Conservation (phyloP, 768 basidiomycete genomes). For the Trametes cingulata region DNA sequence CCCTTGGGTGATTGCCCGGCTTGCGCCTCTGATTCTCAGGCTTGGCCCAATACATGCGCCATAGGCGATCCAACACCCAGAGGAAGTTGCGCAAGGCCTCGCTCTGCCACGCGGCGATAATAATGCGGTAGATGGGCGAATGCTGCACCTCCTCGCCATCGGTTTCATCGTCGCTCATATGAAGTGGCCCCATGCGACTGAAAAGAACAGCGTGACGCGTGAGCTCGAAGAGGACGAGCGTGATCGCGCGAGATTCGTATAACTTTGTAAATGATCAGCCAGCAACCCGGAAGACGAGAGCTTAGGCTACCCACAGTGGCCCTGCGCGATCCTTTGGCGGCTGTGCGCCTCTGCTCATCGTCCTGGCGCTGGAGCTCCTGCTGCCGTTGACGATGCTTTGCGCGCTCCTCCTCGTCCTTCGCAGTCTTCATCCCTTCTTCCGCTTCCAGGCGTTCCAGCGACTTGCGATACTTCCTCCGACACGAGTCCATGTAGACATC, state of each 20-base stretch:
- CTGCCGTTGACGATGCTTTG: too few relatives aligned
- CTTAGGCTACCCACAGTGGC: too few relatives aligned
- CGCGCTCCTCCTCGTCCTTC: background rate
- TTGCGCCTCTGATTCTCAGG: background rate
- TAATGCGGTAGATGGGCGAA: background rate
- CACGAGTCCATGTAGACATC: background rate
- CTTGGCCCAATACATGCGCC: background rate
- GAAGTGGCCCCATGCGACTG: background rate
- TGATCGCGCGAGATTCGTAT: background rate
- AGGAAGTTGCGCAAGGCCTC: background rate
- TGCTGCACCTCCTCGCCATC: background rate
- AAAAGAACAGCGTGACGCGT: background rate
- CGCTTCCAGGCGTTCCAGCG: background rate
- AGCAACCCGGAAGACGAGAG: background rate
- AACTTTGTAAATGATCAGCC: too few relatives aligned
- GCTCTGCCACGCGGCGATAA: conserved; percentile 4
- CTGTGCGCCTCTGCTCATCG: too few relatives aligned
- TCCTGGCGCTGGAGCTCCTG: too few relatives aligned
- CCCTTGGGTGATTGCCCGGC: background rate
- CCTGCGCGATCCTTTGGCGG: too few relatives aligned
- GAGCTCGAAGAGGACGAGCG: background rate
- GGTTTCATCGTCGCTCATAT: conserved; percentile 10
- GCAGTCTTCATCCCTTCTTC: background rate
- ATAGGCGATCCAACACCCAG: background rate
- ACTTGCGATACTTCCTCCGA: background rate